phyloP scores from a whole-genome alignment of 169 alveolate species.

The Cryptosporidium sp. region DNA sequence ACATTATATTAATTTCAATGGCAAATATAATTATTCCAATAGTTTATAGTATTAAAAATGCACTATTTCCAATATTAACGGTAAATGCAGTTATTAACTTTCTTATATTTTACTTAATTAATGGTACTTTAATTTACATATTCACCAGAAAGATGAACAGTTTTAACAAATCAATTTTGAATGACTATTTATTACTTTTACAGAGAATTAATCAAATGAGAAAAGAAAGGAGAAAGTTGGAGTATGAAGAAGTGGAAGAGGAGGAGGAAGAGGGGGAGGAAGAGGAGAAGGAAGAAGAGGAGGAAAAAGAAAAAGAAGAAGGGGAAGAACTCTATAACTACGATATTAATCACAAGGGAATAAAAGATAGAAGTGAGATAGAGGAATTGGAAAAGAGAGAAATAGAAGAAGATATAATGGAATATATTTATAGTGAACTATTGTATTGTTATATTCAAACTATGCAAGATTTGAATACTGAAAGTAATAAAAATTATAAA shows the following conservation, averaged over 20 bases:
- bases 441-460: neutral
- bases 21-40: slow-evolving; percentile 30
- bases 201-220: neutral
- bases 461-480: slow-evolving; percentile 1
- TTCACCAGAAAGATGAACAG: neutral
- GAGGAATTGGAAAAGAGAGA: neutral
- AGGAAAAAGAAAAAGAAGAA: neutral
- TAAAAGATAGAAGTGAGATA: neutral
- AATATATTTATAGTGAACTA: slow-evolving; percentile 2
- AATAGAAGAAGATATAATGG: slow-evolving; percentile 8
- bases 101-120: slow-evolving; percentile 12
- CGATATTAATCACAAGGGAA: neutral
- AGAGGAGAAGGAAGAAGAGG: neutral
- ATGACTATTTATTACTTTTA: neutral
- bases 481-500: neutral
- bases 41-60: slow-evolving; percentile 10
- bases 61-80: slow-evolving; percentile 6
- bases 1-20: slow-evolving; percentile 26
- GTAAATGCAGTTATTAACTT: slow-evolving; percentile 6
- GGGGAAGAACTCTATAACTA: neutral
- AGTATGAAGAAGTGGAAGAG: neutral
- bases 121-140: slow-evolving; percentile 1
- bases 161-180: neutral
- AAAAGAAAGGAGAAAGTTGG: slow-evolving; percentile 10
- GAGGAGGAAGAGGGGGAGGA: neutral